phyloP scores from a whole-genome alignment of 352 stramenopile genomes.

The Phytophthora pistaciae region DNA sequence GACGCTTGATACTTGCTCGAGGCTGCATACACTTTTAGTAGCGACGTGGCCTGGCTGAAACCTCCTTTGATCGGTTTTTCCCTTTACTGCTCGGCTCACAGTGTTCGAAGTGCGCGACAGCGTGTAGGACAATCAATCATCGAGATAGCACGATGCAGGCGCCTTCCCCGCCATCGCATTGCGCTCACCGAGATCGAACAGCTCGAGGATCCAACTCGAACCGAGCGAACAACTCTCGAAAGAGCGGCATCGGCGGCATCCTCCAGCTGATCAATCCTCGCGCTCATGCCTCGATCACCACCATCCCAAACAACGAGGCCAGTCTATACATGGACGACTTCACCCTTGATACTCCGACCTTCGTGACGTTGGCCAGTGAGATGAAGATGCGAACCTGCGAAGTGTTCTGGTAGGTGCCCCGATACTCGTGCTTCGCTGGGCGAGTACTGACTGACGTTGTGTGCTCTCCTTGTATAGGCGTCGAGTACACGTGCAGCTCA shows the following conservation, averaged over 20 bases:
- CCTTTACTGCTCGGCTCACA: constrained; percentile 18
- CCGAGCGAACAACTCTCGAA: constrained; percentile 2
- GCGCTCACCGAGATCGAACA: constrained; percentile 17
- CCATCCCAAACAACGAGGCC: constrained; percentile 35
- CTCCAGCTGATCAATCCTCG: constrained; percentile 27
- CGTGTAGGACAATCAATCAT: constrained; percentile 6
- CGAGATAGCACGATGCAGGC: constrained; percentile 11
- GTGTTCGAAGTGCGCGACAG: constrained; percentile 18
- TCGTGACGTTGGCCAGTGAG: constrained; percentile 30
- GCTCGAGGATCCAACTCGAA: constrained; percentile 7
- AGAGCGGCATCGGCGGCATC: constrained; percentile 4
- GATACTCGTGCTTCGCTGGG: background rate
- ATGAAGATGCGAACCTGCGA: constrained; percentile 36
- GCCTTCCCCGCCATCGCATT: constrained; percentile 12
- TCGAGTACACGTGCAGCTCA: constrained; percentile 29
- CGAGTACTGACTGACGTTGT: background rate
- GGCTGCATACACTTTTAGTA: constrained; percentile 20
- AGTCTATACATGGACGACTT: constrained; percentile 41
- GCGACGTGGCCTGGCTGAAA: constrained; percentile 16
- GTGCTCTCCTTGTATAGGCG: constrained; percentile 17
- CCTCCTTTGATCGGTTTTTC: constrained; percentile 23
- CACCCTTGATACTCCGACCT: constrained; percentile 24
- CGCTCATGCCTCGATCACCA: constrained; percentile 19
- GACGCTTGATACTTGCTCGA: constrained; percentile 16
- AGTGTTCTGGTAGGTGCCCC: constrained; percentile 30